Evolutionary conservation across 352 stramenopile species (phyloP).

Genomic region (Blastocystis sp.): DNA sequence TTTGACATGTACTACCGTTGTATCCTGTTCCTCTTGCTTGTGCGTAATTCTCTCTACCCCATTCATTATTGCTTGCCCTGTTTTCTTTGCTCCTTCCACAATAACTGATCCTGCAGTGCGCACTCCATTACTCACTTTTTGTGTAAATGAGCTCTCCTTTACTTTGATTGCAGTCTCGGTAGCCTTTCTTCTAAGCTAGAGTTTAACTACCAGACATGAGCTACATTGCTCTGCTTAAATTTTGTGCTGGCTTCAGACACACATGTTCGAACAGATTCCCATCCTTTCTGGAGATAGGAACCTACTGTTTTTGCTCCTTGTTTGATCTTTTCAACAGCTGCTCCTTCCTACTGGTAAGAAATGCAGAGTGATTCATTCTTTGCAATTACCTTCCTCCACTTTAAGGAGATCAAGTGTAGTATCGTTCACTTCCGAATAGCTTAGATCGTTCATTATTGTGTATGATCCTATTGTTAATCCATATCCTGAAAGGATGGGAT

Average conservation of each 20-base stretch:
- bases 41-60: neutral
- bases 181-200: neutral
- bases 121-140: neutral
- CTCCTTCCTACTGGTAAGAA: neutral
- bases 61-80: neutral
- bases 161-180: neutral
- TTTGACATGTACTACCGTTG: neutral
- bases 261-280: neutral
- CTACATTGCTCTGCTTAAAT: conserved; percentile 12
- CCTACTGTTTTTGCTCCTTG: neutral
- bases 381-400: neutral
- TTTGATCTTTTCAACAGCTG: neutral
- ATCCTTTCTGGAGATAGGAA: neutral
- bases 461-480: neutral
- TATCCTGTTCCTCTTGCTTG: neutral
- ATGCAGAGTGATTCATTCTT: neutral
- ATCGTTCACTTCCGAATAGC: neutral
- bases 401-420: neutral
- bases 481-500: neutral
- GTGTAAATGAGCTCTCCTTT: neutral
- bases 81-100: conserved; percentile 12
- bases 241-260: neutral
- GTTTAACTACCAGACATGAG: neutral
- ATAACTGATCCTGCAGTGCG: neutral
- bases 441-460: neutral